Conservation (phyloP, 2,329 filamentous ascomycete species). For the Cercospora sojina region DNA sequence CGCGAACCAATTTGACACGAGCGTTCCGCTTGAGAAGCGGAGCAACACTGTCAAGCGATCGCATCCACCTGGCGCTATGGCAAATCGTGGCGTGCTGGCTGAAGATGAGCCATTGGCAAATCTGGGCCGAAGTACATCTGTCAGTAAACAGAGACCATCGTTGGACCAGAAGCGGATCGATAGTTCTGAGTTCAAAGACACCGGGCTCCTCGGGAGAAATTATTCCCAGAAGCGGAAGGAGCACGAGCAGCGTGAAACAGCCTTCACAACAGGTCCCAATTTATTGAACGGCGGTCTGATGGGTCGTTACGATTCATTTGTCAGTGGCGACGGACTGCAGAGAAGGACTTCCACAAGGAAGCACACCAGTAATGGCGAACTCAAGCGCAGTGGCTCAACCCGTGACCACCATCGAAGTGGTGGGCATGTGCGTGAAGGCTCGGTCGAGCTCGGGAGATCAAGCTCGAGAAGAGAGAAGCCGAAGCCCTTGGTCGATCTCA, state of each 20-base stretch:
- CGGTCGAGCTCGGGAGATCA: constrained; percentile 46
- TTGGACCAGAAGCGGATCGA: constrained; percentile 32
- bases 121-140: constrained; percentile 22
- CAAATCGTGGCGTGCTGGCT: constrained; percentile 31
- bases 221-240: constrained; percentile 51
- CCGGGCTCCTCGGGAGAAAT: constrained; percentile 50
- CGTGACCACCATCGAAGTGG: constrained; percentile 19
- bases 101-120: constrained; percentile 41
- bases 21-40: constrained; percentile 26
- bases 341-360: constrained; percentile 17
- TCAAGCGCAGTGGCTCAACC: constrained; percentile 24
- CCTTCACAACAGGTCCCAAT: constrained; percentile 59
- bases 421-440: constrained; percentile 25
- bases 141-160: constrained; percentile 24
- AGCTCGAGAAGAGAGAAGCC: constrained; percentile 47
- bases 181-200: constrained; percentile 44
- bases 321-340: constrained; percentile 17
- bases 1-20: constrained; percentile 28
- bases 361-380: constrained; percentile 22
- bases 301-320: constrained; percentile 20
- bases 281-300: constrained; percentile 50
- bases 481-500: constrained; percentile 68
- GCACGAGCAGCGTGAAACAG: constrained; percentile 41
- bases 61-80: constrained; percentile 36
- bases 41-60: constrained; percentile 31